Evolutionary conservation across 1,139 yeast genomes (phyloP).

Genomic region (Schwanniomyces etchellsii): DNA sequence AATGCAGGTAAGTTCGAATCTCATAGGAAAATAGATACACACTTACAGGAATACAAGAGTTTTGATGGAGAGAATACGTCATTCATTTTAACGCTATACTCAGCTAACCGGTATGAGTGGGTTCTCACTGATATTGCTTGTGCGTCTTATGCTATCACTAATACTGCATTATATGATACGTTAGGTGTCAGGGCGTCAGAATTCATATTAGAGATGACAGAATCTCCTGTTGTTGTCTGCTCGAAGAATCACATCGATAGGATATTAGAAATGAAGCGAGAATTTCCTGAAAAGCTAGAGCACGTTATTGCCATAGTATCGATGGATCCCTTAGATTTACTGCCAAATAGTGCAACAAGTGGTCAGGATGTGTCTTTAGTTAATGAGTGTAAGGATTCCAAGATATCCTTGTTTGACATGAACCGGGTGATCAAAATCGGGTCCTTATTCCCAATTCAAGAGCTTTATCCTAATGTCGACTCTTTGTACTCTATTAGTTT

Average conservation of each 20-base stretch:
- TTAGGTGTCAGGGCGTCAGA: conserved; percentile 31
- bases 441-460: conserved; percentile 16
- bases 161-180: conserved; percentile 37
- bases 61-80: conserved; percentile 22
- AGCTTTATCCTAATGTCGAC: conserved; percentile 22
- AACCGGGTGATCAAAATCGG: conserved; percentile 26
- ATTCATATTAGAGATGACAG: conserved; percentile 28
- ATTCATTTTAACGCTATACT: conserved; percentile 28
- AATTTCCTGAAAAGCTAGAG: conserved; percentile 19
- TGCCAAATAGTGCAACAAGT: conserved; percentile 8
- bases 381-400: conserved; percentile 15
- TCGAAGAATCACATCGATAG: conserved; percentile 24
- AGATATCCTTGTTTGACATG: conserved; percentile 26
- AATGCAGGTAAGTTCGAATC: conserved; percentile 12
- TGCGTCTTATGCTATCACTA: conserved; percentile 28
- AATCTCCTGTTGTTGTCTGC: conserved; percentile 30
- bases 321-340: conserved; percentile 27
- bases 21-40: conserved; percentile 25
- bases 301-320: conserved; percentile 25
- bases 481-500: conserved; percentile 34
- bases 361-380: conserved; percentile 14
- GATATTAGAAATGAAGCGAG: conserved; percentile 22
- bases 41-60: conserved; percentile 13
- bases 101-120: conserved; percentile 37
- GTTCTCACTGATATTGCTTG: conserved; percentile 33